phyloP scores from a whole-genome alignment of 2,329 filamentous ascomycete genomes.

The Xenoacremonium recifei region DNA sequence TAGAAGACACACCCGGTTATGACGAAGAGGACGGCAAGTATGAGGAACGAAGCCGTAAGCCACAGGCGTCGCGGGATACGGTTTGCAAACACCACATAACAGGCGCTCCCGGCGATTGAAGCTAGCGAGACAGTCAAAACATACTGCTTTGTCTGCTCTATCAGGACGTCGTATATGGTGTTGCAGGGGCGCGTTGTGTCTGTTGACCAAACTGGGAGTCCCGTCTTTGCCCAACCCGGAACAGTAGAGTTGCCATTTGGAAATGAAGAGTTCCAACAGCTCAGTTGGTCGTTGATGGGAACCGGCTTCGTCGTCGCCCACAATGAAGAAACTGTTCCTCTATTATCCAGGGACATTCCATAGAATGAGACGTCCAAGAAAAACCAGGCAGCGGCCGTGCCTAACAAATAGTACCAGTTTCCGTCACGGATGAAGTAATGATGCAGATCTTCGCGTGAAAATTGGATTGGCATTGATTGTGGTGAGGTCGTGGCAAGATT shows the following conservation, averaged over 20 bases:
- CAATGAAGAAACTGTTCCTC: conserved; percentile 35
- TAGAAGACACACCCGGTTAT: conserved; percentile 51
- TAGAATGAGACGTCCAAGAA: conserved; percentile 56
- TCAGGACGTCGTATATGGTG: conserved; percentile 50
- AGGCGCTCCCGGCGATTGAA: conserved; percentile 49
- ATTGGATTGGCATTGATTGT: conserved; percentile 44
- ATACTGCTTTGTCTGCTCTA: conserved; percentile 53
- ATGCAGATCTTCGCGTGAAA: conserved; percentile 46
- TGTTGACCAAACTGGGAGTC: conserved; percentile 49
- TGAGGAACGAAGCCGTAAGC: conserved; percentile 49
- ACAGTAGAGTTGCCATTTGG: conserved; percentile 42
- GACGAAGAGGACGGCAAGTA: conserved; percentile 45
- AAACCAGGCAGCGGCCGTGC: conserved; percentile 49
- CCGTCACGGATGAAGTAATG: conserved; percentile 47
- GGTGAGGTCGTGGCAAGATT: conserved; percentile 32
- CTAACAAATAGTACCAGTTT: conserved; percentile 35
- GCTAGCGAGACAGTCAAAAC: conserved; percentile 50
- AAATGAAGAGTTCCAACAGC: conserved; percentile 48
- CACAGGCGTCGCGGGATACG: conserved; percentile 47
- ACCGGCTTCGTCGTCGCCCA: conserved; percentile 36
- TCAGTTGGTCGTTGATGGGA: conserved; percentile 35
- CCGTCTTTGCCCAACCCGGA: conserved; percentile 37
- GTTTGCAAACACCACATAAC: conserved; percentile 48
- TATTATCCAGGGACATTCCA: conserved; percentile 48
- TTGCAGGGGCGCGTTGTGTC: conserved; percentile 48